Evolutionary conservation across 306 rosid genomes (phyloP).

Genomic region (Corylus avellana): DNA sequence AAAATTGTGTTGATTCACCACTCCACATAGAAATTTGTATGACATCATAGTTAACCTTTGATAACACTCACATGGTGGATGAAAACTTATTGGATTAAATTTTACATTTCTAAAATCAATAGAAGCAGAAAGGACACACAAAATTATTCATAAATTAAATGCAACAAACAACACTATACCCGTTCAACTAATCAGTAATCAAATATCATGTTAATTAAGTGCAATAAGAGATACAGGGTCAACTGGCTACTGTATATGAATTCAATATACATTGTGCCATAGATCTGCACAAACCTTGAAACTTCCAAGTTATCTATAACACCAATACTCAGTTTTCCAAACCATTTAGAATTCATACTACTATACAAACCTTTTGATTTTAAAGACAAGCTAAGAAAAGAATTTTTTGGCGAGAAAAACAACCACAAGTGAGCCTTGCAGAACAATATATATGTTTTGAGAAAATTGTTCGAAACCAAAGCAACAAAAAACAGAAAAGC

Average conservation of each 20-base stretch:
- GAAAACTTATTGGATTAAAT: neutral
- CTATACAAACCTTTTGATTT: neutral
- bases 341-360: neutral
- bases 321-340: neutral
- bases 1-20: no score
- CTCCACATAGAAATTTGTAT: no score
- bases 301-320: neutral
- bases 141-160: neutral
- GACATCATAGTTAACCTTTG: no score
- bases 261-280: neutral
- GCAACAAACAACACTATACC: neutral
- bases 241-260: neutral
- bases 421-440: conserved; percentile 11
- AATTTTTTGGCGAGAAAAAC: neutral
- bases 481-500: conserved; percentile 11
- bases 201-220: neutral
- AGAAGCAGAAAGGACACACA: neutral
- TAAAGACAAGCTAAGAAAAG: conserved; percentile 3
- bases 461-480: conserved; percentile 27
- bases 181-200: neutral
- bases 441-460: conserved; percentile 15
- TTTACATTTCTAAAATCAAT: conserved; percentile 3
- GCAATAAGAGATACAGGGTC: neutral
- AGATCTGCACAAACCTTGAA: conserved; percentile 8
- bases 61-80: no score